Evolutionary conservation across 2,329 filamentous ascomycete species (phyloP).

Genomic region (Trichoderma koningiopsis): DNA sequence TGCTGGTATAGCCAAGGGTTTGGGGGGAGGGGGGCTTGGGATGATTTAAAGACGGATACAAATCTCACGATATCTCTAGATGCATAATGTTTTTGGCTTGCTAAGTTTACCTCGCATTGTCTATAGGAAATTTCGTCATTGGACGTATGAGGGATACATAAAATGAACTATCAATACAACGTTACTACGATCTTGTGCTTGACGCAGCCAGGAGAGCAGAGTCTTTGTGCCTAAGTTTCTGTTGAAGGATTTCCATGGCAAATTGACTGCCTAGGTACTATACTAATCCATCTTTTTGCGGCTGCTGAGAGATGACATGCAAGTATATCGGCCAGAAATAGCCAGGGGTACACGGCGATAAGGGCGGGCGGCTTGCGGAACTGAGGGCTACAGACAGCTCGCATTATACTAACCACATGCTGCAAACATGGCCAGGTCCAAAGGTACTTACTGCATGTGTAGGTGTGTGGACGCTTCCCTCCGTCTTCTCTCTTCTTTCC

Average conservation of each 20-base stretch:
- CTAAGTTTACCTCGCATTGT: neutral
- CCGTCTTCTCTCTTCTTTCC: neutral
- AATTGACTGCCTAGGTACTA: neutral
- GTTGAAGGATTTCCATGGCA: neutral
- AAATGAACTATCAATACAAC: conserved; percentile 3
- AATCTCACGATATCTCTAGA: conserved; percentile 18
- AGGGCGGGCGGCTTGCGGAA: neutral
- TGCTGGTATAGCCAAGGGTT: neutral
- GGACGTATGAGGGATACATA: neutral
- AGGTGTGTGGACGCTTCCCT: neutral
- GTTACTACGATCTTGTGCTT: neutral
- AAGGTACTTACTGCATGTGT: neutral
- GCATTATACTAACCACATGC: neutral
- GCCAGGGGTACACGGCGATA: neutral
- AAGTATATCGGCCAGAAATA: neutral
- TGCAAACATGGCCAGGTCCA: neutral
- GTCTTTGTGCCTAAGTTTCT: neutral
- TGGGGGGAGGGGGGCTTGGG: neutral
- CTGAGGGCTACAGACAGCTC: neutral
- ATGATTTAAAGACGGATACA: conserved; percentile 7
- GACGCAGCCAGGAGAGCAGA: neutral
- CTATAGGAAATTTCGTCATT: neutral
- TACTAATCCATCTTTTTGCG: neutral
- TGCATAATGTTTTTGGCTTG: neutral
- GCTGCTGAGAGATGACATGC: neutral